Evolutionary conservation across 2,329 filamentous ascomycete species (phyloP).

Genomic region (Sporothrix mexicana): DNA sequence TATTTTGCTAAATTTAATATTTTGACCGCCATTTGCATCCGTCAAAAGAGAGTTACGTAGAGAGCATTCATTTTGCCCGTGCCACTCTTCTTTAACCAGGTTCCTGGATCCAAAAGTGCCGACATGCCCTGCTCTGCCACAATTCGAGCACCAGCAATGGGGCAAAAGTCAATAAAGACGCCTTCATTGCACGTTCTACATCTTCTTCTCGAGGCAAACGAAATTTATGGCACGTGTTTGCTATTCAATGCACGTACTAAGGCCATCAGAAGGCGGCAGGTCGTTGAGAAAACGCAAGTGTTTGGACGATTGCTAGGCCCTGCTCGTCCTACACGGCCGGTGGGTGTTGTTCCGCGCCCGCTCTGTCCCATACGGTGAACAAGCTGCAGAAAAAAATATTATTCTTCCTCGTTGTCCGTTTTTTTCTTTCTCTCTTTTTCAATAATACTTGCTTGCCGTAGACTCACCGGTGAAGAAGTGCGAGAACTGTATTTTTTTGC

Average conservation of each 20-base stretch:
- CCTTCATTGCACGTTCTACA: neutral
- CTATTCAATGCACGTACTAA: neutral
- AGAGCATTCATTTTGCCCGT: neutral
- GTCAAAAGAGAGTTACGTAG: too few relatives aligned
- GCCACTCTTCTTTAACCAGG: neutral
- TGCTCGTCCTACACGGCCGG: too few relatives aligned
- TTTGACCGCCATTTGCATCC: too few relatives aligned
- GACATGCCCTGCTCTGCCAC: slow-evolving; percentile 9
- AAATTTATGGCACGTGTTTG: neutral
- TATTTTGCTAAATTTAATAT: too few relatives aligned
- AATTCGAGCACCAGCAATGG: neutral
- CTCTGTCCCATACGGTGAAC: too few relatives aligned
- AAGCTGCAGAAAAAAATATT: too few relatives aligned
- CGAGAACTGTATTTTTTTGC: too few relatives aligned
- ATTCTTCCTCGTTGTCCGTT: too few relatives aligned
- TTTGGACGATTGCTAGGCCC: neutral
- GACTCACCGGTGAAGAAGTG: too few relatives aligned
- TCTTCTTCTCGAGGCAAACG: neutral
- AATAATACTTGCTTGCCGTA: too few relatives aligned
- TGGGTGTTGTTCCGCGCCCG: too few relatives aligned
- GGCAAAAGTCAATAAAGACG: neutral
- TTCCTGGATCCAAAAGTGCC: neutral
- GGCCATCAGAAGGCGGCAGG: neutral
- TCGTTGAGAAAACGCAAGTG: neutral
- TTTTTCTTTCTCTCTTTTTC: too few relatives aligned